phyloP scores from a whole-genome alignment of 225 moss, liverwort and hornwort genomes.

The Polytrichum formosum region DNA sequence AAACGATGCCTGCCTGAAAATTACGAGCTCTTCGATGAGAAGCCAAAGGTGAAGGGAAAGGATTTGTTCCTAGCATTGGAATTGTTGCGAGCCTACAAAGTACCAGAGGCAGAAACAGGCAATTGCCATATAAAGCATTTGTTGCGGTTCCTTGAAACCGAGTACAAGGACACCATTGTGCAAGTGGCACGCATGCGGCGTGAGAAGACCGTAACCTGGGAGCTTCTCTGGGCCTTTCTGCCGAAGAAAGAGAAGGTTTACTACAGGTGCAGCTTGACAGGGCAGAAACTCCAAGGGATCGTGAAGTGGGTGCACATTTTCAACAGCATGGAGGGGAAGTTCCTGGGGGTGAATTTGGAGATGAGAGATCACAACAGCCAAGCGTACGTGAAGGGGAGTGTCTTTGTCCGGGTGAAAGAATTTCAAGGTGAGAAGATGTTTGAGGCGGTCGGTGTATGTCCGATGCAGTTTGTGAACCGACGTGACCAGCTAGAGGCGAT shows the following conservation, averaged over 20 bases:
- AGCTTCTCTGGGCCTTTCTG: conserved; percentile 62
- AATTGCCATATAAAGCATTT: conserved; percentile 39
- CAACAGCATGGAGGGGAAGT: not conserved
- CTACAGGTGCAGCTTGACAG: conserved; percentile 43
- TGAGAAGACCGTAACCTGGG: conserved; percentile 32
- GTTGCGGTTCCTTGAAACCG: conserved; percentile 48
- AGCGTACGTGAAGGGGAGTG: conserved; percentile 27
- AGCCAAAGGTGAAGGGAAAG: conserved; percentile 12
- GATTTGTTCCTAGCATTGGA: conserved; percentile 16
- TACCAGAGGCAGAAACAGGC: conserved; percentile 7
- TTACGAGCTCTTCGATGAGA: not conserved
- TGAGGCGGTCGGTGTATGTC: conserved; percentile 31
- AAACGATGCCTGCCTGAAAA: conserved; percentile 14
- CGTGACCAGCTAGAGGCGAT: conserved; percentile 17
- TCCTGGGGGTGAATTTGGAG: conserved; percentile 7
- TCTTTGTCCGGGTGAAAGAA: not conserved
- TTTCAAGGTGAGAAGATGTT: conserved; percentile 41
- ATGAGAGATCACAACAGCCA: conserved; percentile 46
- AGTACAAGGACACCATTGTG: conserved; percentile 46
- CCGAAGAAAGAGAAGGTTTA: conserved; percentile 36
- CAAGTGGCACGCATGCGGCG: conserved; percentile 35
- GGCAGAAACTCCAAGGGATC: conserved; percentile 35
- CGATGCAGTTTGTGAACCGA: conserved; percentile 21
- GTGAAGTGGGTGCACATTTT: conserved; percentile 10
- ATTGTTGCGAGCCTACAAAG: conserved; percentile 10